These are phyloP conservation scores for Phytophthora hybrid DNA, from an alignment of 352 stramenopile genomes.

Conservation along the genomic window DNA sequence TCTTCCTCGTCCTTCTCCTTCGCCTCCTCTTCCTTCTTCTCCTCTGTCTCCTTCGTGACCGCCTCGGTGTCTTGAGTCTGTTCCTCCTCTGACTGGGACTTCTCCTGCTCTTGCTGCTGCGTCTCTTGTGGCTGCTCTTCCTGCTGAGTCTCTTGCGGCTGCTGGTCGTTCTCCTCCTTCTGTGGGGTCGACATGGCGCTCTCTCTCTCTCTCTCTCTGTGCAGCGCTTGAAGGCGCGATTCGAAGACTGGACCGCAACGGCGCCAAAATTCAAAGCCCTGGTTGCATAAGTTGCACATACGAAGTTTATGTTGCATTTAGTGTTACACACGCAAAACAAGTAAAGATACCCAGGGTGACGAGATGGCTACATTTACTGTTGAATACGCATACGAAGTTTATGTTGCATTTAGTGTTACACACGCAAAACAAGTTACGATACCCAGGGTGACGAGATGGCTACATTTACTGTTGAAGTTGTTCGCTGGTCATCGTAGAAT, in stretches of 20 bases:
- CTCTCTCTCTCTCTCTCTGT: neutral
- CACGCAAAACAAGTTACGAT: neutral
- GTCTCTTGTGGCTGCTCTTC: neutral
- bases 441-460: slow-evolving; percentile 7
- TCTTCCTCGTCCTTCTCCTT: slow-evolving; percentile 4
- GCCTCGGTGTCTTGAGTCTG: neutral
- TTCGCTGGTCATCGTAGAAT: slow-evolving; percentile 48
- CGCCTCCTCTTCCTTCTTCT: neutral
- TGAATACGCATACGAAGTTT: too few relatives aligned
- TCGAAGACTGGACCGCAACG: slow-evolving; percentile 25
- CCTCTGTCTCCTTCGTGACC: neutral
- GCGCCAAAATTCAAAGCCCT: slow-evolving; percentile 31
- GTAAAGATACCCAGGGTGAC: neutral
- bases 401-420: neutral
- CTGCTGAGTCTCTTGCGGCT: slow-evolving; percentile 9
- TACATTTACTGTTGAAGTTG: slow-evolving; percentile 14
- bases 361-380: slow-evolving; percentile 23
- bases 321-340: neutral
- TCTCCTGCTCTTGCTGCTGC: slow-evolving; percentile 7
- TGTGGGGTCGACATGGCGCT: slow-evolving; percentile 16
- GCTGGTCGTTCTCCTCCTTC: slow-evolving; percentile 5
- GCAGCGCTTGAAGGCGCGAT: slow-evolving; percentile 7
- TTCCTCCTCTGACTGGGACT: slow-evolving; percentile 5
- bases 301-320: neutral
- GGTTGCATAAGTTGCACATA: neutral